Conservation (phyloP, 345 rosid species). For the Hypericum perforatum region DNA sequence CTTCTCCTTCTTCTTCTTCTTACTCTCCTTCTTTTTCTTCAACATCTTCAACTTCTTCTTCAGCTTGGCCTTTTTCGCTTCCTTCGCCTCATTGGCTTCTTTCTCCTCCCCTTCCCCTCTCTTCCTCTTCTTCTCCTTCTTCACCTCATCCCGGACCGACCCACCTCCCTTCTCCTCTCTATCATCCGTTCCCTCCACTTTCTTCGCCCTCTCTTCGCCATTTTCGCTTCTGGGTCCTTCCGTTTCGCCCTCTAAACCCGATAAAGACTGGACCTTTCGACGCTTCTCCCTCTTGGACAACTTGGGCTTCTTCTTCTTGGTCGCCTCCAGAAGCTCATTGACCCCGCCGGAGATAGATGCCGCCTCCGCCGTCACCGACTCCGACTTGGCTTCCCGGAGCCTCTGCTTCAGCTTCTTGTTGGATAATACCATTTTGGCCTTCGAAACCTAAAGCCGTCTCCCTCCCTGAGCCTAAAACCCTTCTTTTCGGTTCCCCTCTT, state of each 20-base stretch:
- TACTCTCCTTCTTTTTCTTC: slow-evolving; percentile 17
- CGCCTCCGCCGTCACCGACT: slow-evolving; percentile 23
- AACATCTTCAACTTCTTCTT: slow-evolving; percentile 16
- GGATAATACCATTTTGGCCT: slow-evolving; percentile 55
- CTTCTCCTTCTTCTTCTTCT: slow-evolving; percentile 7
- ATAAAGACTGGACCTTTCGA: slow-evolving; percentile 26
- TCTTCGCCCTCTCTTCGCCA: background rate
- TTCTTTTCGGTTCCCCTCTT: too few relatives aligned
- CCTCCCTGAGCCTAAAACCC: too few relatives aligned
- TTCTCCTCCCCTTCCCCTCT: slow-evolving; percentile 14
- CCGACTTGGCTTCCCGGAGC: slow-evolving; percentile 40
- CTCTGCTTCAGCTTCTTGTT: slow-evolving; percentile 90
- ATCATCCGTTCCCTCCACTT: background rate
- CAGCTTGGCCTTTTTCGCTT: slow-evolving; percentile 7
- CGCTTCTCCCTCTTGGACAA: slow-evolving; percentile 76
- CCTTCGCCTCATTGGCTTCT: slow-evolving; percentile 9
- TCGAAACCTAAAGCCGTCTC: too few relatives aligned
- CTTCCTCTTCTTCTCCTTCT: slow-evolving; percentile 15
- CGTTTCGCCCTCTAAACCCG: slow-evolving; percentile 11
- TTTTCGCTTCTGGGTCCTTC: slow-evolving; percentile 2
- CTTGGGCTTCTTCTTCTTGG: slow-evolving; percentile 42
- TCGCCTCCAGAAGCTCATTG: slow-evolving; percentile 47
- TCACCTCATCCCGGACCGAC: slow-evolving; percentile 8
- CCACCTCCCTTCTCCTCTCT: slow-evolving; percentile 22
- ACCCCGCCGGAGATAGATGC: slow-evolving; percentile 14